phyloP scores from a whole-genome alignment of 192 early-diverging fungal genomes.

The Entomortierella parvispora region DNA sequence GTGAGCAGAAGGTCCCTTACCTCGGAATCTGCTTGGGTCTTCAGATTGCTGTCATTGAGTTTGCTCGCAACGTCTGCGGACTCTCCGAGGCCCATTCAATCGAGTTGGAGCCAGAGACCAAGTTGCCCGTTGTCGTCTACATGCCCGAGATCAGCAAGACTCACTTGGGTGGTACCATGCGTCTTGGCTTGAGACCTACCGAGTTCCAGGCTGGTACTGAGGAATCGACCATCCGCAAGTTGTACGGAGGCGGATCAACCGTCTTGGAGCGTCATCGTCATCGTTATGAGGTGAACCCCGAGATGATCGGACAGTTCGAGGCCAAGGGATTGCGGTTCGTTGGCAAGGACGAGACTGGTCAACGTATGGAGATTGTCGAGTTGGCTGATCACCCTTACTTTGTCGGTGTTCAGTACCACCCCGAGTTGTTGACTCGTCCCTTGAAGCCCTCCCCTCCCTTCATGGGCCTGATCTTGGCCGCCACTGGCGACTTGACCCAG shows the following conservation, averaged over 20 bases:
- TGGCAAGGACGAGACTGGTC: slow-evolving; percentile 90
- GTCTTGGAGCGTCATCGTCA: slow-evolving; percentile 90
- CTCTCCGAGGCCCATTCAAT: slow-evolving; percentile 83
- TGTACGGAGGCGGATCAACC: slow-evolving; percentile 72
- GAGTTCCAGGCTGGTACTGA: slow-evolving; percentile 72
- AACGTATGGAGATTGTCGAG: slow-evolving; percentile 98
- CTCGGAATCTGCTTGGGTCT: slow-evolving; percentile 98
- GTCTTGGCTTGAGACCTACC: slow-evolving; percentile 86
- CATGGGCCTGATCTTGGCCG: slow-evolving; percentile 90
- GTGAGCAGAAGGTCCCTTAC: slow-evolving; percentile 95
- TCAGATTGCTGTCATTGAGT: slow-evolving; percentile 96
- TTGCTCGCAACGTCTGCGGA: slow-evolving; percentile 91
- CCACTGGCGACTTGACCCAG: slow-evolving; percentile 62
- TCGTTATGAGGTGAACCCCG: slow-evolving; percentile 97
- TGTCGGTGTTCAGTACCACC: slow-evolving; percentile 95
- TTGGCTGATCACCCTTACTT: slow-evolving; percentile 89
- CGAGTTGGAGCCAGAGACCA: slow-evolving; percentile 83
- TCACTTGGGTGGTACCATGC: slow-evolving; percentile 96
- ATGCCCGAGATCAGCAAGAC: slow-evolving; percentile 98
- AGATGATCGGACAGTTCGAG: slow-evolving; percentile 78
- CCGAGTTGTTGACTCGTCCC: slow-evolving; percentile 96
- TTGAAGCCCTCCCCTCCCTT: slow-evolving; percentile 92
- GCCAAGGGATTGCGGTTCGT: slow-evolving; percentile 87
- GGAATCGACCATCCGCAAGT: slow-evolving; percentile 69
- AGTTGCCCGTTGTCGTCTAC: slow-evolving; percentile 83